Conservation (phyloP, 2,329 filamentous ascomycete genomes). For the Truncatella angustata region DNA sequence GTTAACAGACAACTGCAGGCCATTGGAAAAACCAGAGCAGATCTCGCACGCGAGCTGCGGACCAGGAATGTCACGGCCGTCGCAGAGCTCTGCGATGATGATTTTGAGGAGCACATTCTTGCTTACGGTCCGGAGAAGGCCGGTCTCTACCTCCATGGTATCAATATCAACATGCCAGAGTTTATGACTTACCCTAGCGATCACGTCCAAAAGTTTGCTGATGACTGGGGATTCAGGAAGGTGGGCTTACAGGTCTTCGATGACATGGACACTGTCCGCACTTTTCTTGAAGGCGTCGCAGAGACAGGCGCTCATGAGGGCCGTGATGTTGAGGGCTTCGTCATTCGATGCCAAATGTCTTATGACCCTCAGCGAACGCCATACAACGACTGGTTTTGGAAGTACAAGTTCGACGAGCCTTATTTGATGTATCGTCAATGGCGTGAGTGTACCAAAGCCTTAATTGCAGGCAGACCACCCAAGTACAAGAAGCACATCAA, state of each 20-base stretch:
- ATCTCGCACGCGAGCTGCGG: conserved; percentile 74
- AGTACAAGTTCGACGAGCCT: conserved; percentile 99
- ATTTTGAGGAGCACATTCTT: conserved; percentile 94
- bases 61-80: conserved; percentile 89
- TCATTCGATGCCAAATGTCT: conserved; percentile 80
- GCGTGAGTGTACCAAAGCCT: conserved; percentile 91
- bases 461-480: conserved; percentile 74
- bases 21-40: conserved; percentile 74
- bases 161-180: conserved; percentile 91
- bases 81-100: conserved; percentile 92
- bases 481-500: conserved; percentile 81
- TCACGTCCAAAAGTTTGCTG: conserved; percentile 86
- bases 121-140: conserved; percentile 80
- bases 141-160: conserved; percentile 90
- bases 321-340: conserved; percentile 94
- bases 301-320: conserved; percentile 88
- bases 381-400: conserved; percentile 98
- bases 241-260: conserved; percentile 77
- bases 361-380: conserved; percentile 46
- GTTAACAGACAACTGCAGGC: conserved; percentile 75
- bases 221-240: conserved; percentile 91
- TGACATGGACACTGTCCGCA: conserved; percentile 69
- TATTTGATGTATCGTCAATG: conserved; percentile 99
- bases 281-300: conserved; percentile 79
- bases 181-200: conserved; percentile 84